Conservation (phyloP, 1,284 basidiomycete genomes). For the Ceratobasidium sp. region DNA sequence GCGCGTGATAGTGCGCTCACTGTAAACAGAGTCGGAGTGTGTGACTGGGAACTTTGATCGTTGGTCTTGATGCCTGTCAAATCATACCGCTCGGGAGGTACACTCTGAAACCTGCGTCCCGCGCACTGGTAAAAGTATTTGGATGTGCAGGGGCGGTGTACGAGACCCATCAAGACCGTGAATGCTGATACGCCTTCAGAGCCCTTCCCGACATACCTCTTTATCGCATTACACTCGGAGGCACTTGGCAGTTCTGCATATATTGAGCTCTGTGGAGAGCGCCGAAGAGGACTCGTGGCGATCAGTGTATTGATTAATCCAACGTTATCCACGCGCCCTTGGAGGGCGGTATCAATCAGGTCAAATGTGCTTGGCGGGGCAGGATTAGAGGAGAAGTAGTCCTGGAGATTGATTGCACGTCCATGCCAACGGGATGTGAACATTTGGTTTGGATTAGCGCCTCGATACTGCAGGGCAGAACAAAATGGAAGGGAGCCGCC, state of each 20-base stretch:
- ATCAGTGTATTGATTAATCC: conserved; percentile 41
- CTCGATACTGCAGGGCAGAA: background rate
- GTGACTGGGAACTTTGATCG: background rate
- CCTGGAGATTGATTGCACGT: conserved; percentile 47
- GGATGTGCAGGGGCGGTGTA: conserved; percentile 4
- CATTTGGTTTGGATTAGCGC: conserved; percentile 22
- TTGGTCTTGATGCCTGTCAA: background rate
- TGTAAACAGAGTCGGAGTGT: background rate
- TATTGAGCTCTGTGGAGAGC: background rate
- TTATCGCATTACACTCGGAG: background rate
- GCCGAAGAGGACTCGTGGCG: conserved; percentile 5
- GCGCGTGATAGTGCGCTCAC: background rate
- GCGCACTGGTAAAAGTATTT: background rate
- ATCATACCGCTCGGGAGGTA: conserved; percentile 1
- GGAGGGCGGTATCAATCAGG: conserved; percentile 62
- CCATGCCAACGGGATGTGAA: conserved; percentile 53
- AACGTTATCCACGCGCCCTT: conserved; percentile 56
- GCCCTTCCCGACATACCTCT: background rate
- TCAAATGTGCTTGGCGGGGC: conserved; percentile 50
- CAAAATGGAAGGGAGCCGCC: conserved; percentile 1
- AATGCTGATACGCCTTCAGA: background rate
- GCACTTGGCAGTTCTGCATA: conserved; percentile 5
- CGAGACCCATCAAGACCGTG: conserved; percentile 4
- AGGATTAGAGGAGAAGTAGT: conserved; percentile 45
- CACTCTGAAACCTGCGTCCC: no score